Evolutionary conservation across 768 basidiomycete genomes (phyloP).

Genomic region (Mycena galopus): DNA sequence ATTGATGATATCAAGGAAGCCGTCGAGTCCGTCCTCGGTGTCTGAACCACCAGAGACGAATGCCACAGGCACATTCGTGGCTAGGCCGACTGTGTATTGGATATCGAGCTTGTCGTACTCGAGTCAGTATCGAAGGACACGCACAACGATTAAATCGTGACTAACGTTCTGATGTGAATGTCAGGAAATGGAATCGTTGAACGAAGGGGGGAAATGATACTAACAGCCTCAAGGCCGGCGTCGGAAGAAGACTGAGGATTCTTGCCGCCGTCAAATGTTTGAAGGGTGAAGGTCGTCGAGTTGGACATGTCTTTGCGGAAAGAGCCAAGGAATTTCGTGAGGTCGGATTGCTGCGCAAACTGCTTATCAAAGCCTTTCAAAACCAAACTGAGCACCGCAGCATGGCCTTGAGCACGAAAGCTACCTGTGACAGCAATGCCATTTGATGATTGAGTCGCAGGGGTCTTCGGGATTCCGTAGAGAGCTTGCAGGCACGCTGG

Average conservation of each 20-base stretch:
- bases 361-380: conserved; percentile 43
- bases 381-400: too few species aligned
- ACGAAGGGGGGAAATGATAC: not conserved
- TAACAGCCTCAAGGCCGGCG: conserved; percentile 39
- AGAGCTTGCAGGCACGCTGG: conserved; percentile 38
- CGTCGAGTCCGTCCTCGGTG: conserved; percentile 40
- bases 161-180: conserved; percentile 7
- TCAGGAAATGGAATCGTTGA: not conserved
- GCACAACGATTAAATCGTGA: not conserved
- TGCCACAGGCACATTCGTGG: conserved; percentile 42
- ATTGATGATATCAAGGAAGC: conserved; percentile 71
- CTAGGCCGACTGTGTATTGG: conserved; percentile 40
- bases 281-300: conserved; percentile 35
- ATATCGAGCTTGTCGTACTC: conserved; percentile 30
- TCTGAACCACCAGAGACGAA: conserved; percentile 51
- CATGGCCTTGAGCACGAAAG: not conserved
- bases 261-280: conserved; percentile 36
- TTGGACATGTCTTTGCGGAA: conserved; percentile 38
- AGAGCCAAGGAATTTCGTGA: conserved; percentile 34
- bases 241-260: conserved; percentile 26
- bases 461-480: conserved; percentile 51
- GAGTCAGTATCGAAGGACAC: not conserved
- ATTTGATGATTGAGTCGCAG: conserved; percentile 38
- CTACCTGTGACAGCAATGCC: conserved; percentile 30
- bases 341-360: conserved; percentile 36